Conservation (phyloP, 495 filamentous ascomycete species). For the Haplographium delicatum region DNA sequence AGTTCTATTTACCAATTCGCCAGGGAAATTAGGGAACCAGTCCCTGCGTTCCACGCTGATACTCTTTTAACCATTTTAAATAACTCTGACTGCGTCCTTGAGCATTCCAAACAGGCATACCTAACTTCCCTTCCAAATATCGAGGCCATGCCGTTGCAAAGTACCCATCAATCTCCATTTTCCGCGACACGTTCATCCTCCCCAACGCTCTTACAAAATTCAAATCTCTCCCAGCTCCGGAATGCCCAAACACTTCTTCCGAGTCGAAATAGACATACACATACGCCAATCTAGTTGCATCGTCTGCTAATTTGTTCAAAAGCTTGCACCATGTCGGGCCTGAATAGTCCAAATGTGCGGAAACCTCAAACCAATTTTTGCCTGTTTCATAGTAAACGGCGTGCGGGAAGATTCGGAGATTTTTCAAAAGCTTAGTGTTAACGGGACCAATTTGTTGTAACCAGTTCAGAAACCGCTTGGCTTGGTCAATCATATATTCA, state of each 20-base stretch:
- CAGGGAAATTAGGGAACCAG: background rate
- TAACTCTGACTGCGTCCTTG: background rate
- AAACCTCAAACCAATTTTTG: background rate
- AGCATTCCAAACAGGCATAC: background rate
- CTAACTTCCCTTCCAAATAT: background rate
- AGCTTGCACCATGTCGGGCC: background rate
- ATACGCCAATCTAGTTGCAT: background rate
- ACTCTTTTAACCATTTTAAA: background rate
- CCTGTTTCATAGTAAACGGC: background rate
- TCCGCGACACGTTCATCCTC: background rate
- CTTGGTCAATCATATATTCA: no score
- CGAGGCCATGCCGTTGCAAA: background rate
- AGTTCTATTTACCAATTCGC: no score
- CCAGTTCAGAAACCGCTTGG: background rate
- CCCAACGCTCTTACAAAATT: background rate
- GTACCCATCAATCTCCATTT: background rate
- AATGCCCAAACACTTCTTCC: background rate
- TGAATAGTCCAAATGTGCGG: background rate
- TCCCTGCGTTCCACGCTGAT: background rate
- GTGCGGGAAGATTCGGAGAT: background rate
- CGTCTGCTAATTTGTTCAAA: background rate
- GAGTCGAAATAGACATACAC: background rate
- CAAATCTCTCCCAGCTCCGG: background rate
- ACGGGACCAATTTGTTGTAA: background rate
- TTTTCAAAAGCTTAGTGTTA: background rate